These are phyloP conservation scores for Beauveria varroae DNA, from an alignment of 2,329 filamentous ascomycete species.

Conservation along the genomic window DNA sequence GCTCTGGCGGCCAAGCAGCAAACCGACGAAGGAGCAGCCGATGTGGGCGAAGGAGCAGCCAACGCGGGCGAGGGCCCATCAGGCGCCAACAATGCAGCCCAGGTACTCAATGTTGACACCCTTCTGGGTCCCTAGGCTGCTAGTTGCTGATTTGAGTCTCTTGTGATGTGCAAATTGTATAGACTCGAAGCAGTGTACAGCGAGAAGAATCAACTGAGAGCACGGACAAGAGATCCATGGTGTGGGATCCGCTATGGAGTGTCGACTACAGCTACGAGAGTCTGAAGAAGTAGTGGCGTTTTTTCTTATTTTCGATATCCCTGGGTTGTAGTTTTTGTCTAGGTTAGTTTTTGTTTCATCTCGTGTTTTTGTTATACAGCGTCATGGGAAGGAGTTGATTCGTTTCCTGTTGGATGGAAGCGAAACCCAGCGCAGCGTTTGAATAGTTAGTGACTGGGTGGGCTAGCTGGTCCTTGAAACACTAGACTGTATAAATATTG, in stretches of 20 bases:
- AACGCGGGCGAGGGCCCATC: constrained; percentile 14
- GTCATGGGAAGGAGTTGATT: constrained; percentile 2
- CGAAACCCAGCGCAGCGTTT: background rate
- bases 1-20: constrained; percentile 17
- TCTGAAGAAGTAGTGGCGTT: constrained; percentile 15
- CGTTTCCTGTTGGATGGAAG: background rate
- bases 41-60: background rate
- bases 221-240: constrained; percentile 42
- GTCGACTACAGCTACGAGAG: constrained; percentile 50
- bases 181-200: constrained; percentile 23
- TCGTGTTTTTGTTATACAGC: background rate
- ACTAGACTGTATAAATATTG: constrained; percentile 10
- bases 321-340: constrained; percentile 11
- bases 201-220: constrained; percentile 34
- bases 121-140: constrained; percentile 37
- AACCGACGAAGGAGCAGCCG: constrained; percentile 11
- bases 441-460: background rate
- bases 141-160: background rate
- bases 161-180: constrained; percentile 8
- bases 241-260: constrained; percentile 58
- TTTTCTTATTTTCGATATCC: constrained; percentile 1
- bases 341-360: background rate
- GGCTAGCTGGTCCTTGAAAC: background rate
- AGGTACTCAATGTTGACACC: constrained; percentile 49
- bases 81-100: constrained; percentile 24